phyloP scores from a whole-genome alignment of 148 eudicot species.

The Cornus florida region DNA sequence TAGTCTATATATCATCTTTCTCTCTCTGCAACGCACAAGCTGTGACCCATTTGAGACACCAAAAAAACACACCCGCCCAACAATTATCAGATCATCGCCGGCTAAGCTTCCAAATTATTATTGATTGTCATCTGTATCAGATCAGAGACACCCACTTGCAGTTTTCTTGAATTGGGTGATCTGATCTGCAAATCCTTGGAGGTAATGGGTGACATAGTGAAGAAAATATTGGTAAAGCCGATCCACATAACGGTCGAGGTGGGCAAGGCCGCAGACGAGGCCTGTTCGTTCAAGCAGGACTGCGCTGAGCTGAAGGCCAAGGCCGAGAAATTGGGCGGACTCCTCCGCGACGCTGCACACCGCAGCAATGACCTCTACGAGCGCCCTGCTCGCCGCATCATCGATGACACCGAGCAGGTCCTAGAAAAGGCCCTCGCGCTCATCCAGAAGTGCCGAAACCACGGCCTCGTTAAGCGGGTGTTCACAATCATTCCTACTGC shows the following conservation, averaged over 20 bases:
- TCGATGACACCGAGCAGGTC: slow-evolving; percentile 8
- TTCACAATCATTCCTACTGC: slow-evolving; percentile 11
- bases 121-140: not conserved
- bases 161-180: not conserved
- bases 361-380: slow-evolving; percentile 14
- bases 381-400: slow-evolving; percentile 19
- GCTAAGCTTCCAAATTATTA: not conserved
- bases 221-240: slow-evolving; percentile 9
- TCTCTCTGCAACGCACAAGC: not conserved
- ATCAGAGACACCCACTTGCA: not conserved
- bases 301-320: slow-evolving; percentile 10
- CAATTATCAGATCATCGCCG: not conserved
- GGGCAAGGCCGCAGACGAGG: slow-evolving; percentile 7
- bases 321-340: not conserved
- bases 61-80: not conserved
- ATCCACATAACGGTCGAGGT: slow-evolving; percentile 12
- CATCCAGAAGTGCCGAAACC: not conserved
- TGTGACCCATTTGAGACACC: not conserved
- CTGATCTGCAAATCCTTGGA: not conserved
- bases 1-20: no score
- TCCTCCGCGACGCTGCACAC: slow-evolving; percentile 16
- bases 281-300: slow-evolving; percentile 2
- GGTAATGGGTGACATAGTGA: slow-evolving; percentile 11
- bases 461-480: slow-evolving; percentile 5
- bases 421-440: slow-evolving; percentile 11